Evolutionary conservation across 371 early-diverging fungal species (phyloP).

Genomic region (Batrachochytrium dendrobatidis): DNA sequence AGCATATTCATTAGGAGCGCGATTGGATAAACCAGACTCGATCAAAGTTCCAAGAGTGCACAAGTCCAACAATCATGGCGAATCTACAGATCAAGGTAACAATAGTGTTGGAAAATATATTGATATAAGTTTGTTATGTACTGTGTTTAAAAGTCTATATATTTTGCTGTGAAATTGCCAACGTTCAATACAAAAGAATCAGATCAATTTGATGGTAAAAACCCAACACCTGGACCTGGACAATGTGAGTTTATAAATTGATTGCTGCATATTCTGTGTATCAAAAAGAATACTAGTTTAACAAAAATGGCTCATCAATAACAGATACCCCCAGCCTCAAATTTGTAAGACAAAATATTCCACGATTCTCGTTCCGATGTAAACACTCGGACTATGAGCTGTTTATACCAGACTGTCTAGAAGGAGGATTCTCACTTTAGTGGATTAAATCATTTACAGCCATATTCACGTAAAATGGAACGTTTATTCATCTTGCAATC

Average conservation of each 20-base stretch:
- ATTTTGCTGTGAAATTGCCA: too few species aligned
- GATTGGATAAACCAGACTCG: constrained; percentile 24
- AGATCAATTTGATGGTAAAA: too few species aligned
- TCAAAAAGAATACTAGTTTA: neutral
- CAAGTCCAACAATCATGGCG: too few species aligned
- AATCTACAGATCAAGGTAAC: too few species aligned
- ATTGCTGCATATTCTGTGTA: neutral
- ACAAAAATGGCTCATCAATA: neutral
- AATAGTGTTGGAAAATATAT: too few species aligned
- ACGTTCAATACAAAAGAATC: too few species aligned
- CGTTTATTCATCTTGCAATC: too few species aligned
- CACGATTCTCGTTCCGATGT: constrained; percentile 40
- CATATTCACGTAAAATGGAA: too few species aligned
- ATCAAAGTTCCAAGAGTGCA: constrained; percentile 14
- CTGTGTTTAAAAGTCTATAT: too few species aligned
- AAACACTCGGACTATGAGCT: constrained; percentile 44
- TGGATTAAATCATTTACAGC: neutral
- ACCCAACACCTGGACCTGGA: constrained; percentile 39
- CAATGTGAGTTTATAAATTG: constrained; percentile 23
- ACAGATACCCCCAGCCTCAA: constrained; percentile 34
- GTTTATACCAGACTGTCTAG: constrained; percentile 38
- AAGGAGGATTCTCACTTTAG: constrained; percentile 37
- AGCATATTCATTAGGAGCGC: constrained; percentile 38
- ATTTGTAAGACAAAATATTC: constrained; percentile 28
- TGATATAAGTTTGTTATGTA: too few species aligned